A percentile compares a stretch with the other conserved stretches of the same genome.
Evolutionary conservation across 2,329 filamentous ascomycete genomes (phyloP).

Genomic region (Leptographium lundbergii): DNA sequence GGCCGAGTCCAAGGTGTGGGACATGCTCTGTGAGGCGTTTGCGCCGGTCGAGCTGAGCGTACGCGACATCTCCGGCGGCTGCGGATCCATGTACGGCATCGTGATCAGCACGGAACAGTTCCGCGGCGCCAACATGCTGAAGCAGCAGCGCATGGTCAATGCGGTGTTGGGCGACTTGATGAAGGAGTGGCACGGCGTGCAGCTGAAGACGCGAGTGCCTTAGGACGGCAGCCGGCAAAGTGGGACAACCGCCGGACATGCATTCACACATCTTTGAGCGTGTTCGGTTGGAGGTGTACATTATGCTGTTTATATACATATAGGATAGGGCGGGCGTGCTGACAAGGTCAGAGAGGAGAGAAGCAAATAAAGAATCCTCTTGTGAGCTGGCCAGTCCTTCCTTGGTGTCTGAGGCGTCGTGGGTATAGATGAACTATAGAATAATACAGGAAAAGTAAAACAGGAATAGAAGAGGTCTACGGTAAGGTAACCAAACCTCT

Average conservation of each 20-base stretch:
- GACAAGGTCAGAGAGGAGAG: too few species aligned
- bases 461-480: neutral
- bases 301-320: too few species aligned
- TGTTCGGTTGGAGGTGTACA: too few species aligned
- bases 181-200: constrained; percentile 72
- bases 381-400: too few species aligned
- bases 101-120: constrained; percentile 64
- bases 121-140: constrained; percentile 56
- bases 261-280: too few species aligned
- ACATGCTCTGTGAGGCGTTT: constrained; percentile 36
- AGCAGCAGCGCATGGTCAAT: constrained; percentile 76
- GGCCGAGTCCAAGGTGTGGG: constrained; percentile 47
- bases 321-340: too few species aligned
- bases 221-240: constrained; percentile 8
- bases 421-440: neutral
- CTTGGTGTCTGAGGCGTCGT: too few species aligned
- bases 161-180: constrained; percentile 60
- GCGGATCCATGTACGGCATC: constrained; percentile 79
- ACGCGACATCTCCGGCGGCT: constrained; percentile 71
- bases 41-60: constrained; percentile 45
- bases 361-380: too few species aligned
- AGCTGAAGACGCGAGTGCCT: constrained; percentile 57
- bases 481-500: neutral
- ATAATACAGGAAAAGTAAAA: neutral
- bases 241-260: neutral